Conservation (phyloP, 75 land plant species). For the Gnetum montanum region DNA sequence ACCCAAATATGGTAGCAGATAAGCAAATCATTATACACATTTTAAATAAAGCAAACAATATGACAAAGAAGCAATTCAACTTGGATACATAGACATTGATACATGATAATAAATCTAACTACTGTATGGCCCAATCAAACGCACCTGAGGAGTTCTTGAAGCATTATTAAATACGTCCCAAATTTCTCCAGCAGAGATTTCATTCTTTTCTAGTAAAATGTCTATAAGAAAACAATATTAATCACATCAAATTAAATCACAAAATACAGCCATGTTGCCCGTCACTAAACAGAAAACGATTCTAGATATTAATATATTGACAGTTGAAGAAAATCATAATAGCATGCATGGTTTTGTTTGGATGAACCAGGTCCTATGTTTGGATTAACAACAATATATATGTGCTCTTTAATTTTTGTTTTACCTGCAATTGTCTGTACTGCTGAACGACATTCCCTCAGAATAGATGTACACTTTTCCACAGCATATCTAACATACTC, state of each 20-base stretch:
- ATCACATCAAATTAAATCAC: slow-evolving; percentile 1
- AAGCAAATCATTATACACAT: too few relatives aligned
- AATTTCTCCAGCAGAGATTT: slow-evolving; percentile 65
- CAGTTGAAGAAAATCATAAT: too few relatives aligned
- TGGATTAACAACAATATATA: too few relatives aligned
- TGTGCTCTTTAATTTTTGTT: slow-evolving; percentile 1
- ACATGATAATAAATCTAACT: too few relatives aligned
- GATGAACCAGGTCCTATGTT: too few relatives aligned
- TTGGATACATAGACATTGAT: too few relatives aligned
- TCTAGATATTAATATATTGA: too few relatives aligned
- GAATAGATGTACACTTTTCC: slow-evolving; percentile 64
- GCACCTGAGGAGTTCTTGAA: slow-evolving; percentile 81
- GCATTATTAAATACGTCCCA: slow-evolving; percentile 77
- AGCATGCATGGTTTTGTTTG: too few relatives aligned
- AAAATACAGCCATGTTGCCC: too few relatives aligned
- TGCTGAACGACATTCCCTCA: slow-evolving; percentile 80
- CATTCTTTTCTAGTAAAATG: slow-evolving; percentile 68
- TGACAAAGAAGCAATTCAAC: neutral
- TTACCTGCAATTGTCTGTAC: slow-evolving; percentile 89
- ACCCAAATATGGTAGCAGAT: too few relatives aligned
- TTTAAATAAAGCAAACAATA: neutral
- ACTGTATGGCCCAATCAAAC: too few relatives aligned
- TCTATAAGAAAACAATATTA: slow-evolving; percentile 24
- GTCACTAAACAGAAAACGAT: too few relatives aligned
- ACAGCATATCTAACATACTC: slow-evolving; percentile 91